Conservation (phyloP, 192 early-diverging fungal species). For the Backusella westeae region DNA sequence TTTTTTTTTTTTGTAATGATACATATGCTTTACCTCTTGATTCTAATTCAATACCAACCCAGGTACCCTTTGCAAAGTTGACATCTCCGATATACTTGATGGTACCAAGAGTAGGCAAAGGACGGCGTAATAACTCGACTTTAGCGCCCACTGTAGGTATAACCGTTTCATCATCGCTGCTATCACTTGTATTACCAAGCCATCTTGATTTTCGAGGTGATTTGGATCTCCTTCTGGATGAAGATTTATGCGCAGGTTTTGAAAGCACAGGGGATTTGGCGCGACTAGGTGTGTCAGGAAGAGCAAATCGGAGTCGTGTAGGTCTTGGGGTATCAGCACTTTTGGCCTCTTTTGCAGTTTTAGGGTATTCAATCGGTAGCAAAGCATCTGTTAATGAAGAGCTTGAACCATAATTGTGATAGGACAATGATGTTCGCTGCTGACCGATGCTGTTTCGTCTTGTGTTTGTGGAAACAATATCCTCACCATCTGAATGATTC, state of each 20-base stretch:
- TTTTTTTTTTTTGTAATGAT: neutral
- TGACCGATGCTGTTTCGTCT: slow-evolving; percentile 3
- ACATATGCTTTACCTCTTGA: slow-evolving; percentile 26
- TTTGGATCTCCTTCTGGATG: neutral
- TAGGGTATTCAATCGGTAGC: slow-evolving; percentile 18
- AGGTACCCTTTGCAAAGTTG: slow-evolving; percentile 21
- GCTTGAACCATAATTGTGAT: slow-evolving; percentile 10
- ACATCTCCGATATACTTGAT: slow-evolving; percentile 33
- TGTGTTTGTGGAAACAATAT: neutral
- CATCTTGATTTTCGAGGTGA: slow-evolving; percentile 25
- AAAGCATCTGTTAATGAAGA: slow-evolving; percentile 25
- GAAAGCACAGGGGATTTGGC: slow-evolving; percentile 6
- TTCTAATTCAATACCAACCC: slow-evolving; percentile 37
- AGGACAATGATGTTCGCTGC: neutral
- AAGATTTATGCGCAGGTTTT: neutral
- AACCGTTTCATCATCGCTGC: slow-evolving; percentile 24
- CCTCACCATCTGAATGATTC: slow-evolving; percentile 7
- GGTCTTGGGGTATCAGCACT: slow-evolving; percentile 12
- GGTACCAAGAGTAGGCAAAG: slow-evolving; percentile 28
- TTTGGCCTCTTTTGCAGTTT: neutral
- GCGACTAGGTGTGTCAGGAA: slow-evolving; percentile 28
- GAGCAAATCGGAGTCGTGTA: slow-evolving; percentile 29
- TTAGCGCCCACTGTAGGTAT: slow-evolving; percentile 17
- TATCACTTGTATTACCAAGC: slow-evolving; percentile 26
- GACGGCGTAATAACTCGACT: slow-evolving; percentile 31